These are phyloP conservation scores for Uncinocarpus reesii DNA, from an alignment of 2,329 filamentous ascomycete species.

Conservation along the genomic window DNA sequence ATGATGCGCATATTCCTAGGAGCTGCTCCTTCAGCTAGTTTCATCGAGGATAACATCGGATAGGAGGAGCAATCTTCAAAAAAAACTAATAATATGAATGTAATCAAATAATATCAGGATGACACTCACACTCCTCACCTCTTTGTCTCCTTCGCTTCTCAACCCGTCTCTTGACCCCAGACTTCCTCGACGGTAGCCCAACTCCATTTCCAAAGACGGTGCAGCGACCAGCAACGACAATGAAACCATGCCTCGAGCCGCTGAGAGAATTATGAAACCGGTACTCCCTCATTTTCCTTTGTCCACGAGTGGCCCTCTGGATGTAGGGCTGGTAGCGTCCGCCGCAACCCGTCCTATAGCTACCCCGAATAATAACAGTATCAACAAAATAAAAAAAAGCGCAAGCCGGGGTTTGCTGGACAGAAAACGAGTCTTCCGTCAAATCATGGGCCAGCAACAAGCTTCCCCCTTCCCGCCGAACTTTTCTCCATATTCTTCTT, in stretches of 20 bases:
- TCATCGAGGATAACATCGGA: neutral
- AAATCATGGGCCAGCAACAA: too few species aligned
- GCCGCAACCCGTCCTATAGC: slow-evolving; percentile 3
- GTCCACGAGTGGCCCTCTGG: neutral
- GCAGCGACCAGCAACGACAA: neutral
- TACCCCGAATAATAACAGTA: neutral
- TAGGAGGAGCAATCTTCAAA: neutral
- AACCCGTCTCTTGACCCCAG: too few species aligned
- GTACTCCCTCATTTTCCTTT: neutral
- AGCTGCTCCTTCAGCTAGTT: neutral
- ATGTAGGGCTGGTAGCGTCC: slow-evolving; percentile 7
- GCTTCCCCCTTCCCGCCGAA: too few species aligned
- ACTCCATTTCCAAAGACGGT: neutral
- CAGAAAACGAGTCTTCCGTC: too few species aligned
- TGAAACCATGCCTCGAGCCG: neutral
- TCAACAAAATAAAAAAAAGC: too few species aligned
- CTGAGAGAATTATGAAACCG: too few species aligned
- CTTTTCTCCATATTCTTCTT: too few species aligned
- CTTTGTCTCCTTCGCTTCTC: neutral
- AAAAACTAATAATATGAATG: too few species aligned
- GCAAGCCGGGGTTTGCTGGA: too few species aligned
- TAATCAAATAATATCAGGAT: too few species aligned
- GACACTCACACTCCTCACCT: neutral
- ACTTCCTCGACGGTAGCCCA: neutral
- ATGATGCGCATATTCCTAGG: neutral